Evolutionary conservation across 2,329 filamentous ascomycete species (phyloP).

Genomic region (Malbranchea cinnamomea): DNA sequence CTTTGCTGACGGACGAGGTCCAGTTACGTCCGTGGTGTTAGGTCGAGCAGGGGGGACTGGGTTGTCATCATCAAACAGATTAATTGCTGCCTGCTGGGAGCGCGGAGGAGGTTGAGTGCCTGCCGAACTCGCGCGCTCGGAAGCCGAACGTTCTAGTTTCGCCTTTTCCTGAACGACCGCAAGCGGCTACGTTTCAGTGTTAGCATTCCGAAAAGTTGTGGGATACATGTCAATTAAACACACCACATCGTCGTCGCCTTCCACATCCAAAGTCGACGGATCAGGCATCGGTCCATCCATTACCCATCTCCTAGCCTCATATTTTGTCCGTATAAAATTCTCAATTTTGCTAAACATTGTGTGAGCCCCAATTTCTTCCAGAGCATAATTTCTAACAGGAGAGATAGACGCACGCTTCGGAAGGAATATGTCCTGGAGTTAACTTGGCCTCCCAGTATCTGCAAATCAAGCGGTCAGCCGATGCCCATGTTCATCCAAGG

Average conservation of each 20-base stretch:
- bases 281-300: constrained; percentile 95
- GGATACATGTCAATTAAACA: constrained; percentile 30
- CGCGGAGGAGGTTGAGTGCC: constrained; percentile 26
- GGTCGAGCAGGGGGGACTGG: constrained; percentile 51
- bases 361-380: background rate
- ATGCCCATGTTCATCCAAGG: no score
- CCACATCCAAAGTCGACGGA: constrained; percentile 68
- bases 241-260: constrained; percentile 70
- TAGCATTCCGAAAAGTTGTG: constrained; percentile 17
- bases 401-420: constrained; percentile 49
- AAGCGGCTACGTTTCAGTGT: constrained; percentile 37
- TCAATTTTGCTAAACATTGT: constrained; percentile 61
- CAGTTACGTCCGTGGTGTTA: constrained; percentile 47
- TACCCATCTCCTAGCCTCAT: constrained; percentile 97
- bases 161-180: constrained; percentile 56
- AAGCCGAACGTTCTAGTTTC: constrained; percentile 47
- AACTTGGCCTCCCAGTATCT: constrained; percentile 91
- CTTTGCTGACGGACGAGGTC: constrained; percentile 2
- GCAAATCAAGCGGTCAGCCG: constrained; percentile 15
- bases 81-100: constrained; percentile 37
- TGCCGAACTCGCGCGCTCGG: constrained; percentile 32
- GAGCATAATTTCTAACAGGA: constrained; percentile 1
- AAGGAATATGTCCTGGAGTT: constrained; percentile 77
- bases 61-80: constrained; percentile 63
- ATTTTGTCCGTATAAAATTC: constrained; percentile 98